These are phyloP conservation scores for Lasiodiplodia hormozganensis DNA, from an alignment of 2,329 filamentous ascomycete genomes.

Conservation along the genomic window DNA sequence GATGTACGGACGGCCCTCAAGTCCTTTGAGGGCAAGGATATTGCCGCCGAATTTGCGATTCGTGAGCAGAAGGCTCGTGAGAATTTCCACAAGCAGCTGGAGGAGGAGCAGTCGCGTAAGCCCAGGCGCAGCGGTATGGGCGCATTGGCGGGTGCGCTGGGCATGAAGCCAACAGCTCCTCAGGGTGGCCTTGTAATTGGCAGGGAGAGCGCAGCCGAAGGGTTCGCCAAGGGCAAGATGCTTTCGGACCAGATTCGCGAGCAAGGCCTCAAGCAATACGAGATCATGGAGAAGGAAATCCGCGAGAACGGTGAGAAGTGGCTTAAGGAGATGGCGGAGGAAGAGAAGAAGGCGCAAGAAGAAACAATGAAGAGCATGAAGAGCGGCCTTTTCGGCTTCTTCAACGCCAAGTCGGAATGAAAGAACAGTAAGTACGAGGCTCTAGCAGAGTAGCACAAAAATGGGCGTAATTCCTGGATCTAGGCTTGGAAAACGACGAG, in stretches of 20 bases:
- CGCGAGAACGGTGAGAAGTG: conserved; percentile 92
- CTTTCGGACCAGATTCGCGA: conserved; percentile 93
- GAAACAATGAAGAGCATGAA: conserved; percentile 95
- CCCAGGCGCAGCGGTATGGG: conserved; percentile 69
- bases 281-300: conserved; percentile 88
- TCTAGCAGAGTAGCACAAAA: not conserved
- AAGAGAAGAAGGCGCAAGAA: conserved; percentile 87
- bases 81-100: conserved; percentile 81
- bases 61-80: conserved; percentile 85
- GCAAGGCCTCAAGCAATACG: conserved; percentile 87
- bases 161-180: conserved; percentile 71
- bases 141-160: conserved; percentile 74
- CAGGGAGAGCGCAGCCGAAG: conserved; percentile 68
- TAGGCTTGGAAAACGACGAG: not conserved
- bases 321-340: conserved; percentile 89
- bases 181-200: conserved; percentile 65
- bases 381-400: conserved; percentile 70
- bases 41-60: conserved; percentile 87
- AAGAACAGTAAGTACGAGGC: not conserved
- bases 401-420: conserved; percentile 43
- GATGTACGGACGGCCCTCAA: conserved; percentile 87
- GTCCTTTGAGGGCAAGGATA: conserved; percentile 87
- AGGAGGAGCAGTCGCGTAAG: conserved; percentile 69
- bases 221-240: conserved; percentile 93
- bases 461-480: conserved; percentile 5